A percentile compares a stretch with the other conserved stretches of the same genome.
Conservation (phyloP, 2,329 filamentous ascomycete species). For the Calycina herbarum region DNA sequence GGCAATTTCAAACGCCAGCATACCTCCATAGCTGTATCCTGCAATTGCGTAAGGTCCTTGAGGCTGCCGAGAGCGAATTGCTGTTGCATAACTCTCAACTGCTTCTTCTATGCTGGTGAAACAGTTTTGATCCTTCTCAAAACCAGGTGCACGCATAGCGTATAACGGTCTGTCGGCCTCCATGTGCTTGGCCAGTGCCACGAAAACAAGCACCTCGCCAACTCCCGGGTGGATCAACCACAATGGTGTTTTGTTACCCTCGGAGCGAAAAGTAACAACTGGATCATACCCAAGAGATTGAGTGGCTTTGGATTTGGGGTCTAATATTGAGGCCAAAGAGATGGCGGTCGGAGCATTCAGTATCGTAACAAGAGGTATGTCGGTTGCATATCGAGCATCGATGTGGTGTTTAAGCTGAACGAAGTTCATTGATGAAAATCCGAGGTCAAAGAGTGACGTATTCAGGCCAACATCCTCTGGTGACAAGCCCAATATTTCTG, state of each 20-base stretch:
- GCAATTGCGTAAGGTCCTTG: slow-evolving; percentile 52
- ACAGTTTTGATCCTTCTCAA: slow-evolving; percentile 37
- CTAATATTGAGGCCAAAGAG: too few species aligned
- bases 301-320: slow-evolving; percentile 41
- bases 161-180: slow-evolving; percentile 45
- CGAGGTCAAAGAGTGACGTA: slow-evolving; percentile 36
- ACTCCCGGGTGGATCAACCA: slow-evolving; percentile 46
- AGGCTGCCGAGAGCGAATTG: slow-evolving; percentile 47
- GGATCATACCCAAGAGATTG: slow-evolving; percentile 39
- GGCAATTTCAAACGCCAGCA: slow-evolving; percentile 53
- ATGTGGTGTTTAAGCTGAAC: slow-evolving; percentile 18
- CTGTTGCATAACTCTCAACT: slow-evolving; percentile 42
- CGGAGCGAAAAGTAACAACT: slow-evolving; percentile 38
- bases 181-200: slow-evolving; percentile 43
- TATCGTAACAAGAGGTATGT: too few species aligned
- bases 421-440: slow-evolving; percentile 33
- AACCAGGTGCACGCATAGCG: slow-evolving; percentile 44
- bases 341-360: too few species aligned
- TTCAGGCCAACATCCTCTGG: slow-evolving; percentile 23
- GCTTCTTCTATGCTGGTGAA: slow-evolving; percentile 44
- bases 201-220: slow-evolving; percentile 46
- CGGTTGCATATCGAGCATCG: slow-evolving; percentile 39
- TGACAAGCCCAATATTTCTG: slow-evolving; percentile 14
- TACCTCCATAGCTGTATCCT: slow-evolving; percentile 50
- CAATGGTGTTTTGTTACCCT: slow-evolving; percentile 40